Percentiles rank a stretch among this genome's conserved stretches.
Evolutionary conservation across 1,284 basidiomycete species (phyloP).

Genomic region (Cryptococcus sp.): DNA sequence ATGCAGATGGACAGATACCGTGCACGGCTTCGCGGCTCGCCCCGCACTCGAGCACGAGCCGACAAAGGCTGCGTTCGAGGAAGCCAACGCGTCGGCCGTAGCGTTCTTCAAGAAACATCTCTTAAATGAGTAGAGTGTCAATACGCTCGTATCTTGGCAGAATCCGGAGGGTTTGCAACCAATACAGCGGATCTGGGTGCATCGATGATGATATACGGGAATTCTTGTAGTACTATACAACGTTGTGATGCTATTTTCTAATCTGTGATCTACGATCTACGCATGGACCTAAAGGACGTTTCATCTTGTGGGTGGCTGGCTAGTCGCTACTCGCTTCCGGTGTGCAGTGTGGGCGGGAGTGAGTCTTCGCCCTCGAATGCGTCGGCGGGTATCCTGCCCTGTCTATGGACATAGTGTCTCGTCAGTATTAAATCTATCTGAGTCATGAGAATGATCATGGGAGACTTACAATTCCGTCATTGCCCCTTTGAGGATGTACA

Average conservation of each 20-base stretch:
- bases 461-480: constrained; percentile 50
- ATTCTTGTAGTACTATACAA: no score
- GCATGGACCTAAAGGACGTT: no score
- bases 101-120: constrained; percentile 1
- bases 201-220: no score
- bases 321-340: no score
- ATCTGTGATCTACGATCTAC: no score
- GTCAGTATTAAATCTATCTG: no score
- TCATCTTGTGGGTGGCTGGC: no score
- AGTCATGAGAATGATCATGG: neutral
- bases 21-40: neutral
- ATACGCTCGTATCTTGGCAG: neutral
- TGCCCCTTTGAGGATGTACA: constrained; percentile 51
- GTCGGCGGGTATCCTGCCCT: constrained; percentile 52
- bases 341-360: neutral
- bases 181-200: no score
- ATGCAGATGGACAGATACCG: neutral
- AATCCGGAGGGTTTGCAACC: no score
- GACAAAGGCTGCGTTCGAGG: neutral
- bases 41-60: neutral
- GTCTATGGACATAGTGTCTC: constrained; percentile 18
- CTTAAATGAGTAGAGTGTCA: neutral
- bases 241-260: no score
- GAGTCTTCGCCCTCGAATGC: constrained; percentile 52
- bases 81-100: neutral